phyloP scores from a whole-genome alignment of 73 alveolate species.

The Paramecium sonneborni region DNA sequence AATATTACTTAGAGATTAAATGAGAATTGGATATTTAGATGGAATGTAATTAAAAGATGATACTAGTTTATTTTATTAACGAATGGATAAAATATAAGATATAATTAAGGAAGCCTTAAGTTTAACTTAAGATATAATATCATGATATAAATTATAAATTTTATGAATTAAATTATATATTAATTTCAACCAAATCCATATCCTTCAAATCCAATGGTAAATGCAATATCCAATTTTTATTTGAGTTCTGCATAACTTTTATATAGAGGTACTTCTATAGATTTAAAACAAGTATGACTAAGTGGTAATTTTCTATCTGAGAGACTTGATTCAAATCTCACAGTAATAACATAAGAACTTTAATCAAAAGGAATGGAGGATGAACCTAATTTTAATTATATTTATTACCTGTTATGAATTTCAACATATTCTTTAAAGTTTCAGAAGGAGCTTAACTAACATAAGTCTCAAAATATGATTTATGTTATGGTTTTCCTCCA shows the following conservation, averaged over 20 bases:
- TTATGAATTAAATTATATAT: too few species aligned
- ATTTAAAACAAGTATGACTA: constrained; percentile 59
- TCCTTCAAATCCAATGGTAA: constrained; percentile 66
- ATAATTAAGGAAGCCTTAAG: not conserved
- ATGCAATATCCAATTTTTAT: constrained; percentile 63
- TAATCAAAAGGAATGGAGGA: constrained; percentile 58
- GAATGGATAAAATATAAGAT: not conserved
- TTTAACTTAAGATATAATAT: not conserved
- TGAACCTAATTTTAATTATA: not conserved
- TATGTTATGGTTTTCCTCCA: constrained; percentile 47
- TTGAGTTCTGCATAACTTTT: constrained; percentile 40
- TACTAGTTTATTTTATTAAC: not conserved
- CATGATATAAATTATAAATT: not conserved
- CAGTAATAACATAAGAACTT: constrained; percentile 16
- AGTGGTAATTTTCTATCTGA: constrained; percentile 39
- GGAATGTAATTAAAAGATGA: not conserved
- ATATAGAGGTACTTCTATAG: constrained; percentile 65
- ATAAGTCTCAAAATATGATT: constrained; percentile 43
- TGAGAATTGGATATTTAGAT: constrained; percentile 36
- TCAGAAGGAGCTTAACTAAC: constrained; percentile 10
- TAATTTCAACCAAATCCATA: constrained; percentile 67
- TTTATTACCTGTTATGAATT: constrained; percentile 62
- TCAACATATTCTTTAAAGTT: constrained; percentile 56
- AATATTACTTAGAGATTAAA: too few species aligned
- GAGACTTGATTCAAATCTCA: not conserved